These are phyloP conservation scores for Syzygium syzygioides DNA, from an alignment of 441 rosid genomes.

Conservation along the genomic window DNA sequence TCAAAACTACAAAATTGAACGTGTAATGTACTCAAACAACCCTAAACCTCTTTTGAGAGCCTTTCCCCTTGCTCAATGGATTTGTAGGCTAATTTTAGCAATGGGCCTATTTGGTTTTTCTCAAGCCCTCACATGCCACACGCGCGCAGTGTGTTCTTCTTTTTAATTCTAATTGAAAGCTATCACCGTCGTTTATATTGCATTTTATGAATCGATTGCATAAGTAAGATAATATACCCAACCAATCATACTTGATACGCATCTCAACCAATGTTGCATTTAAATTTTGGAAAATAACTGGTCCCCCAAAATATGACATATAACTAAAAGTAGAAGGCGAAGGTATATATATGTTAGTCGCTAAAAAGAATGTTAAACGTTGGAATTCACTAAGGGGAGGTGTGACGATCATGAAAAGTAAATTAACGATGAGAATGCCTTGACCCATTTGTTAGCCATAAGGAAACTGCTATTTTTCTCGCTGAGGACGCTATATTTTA, in stretches of 20 bases:
- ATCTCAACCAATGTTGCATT: neutral
- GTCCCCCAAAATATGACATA: neutral
- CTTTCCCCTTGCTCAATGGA: neutral
- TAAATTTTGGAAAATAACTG: fast-evolving
- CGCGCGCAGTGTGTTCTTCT: neutral
- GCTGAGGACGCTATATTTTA: neutral
- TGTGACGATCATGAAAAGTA: fast-evolving
- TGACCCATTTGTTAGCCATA: neutral
- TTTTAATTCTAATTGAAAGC: neutral
- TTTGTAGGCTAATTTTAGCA: neutral
- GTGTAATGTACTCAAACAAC: fast-evolving
- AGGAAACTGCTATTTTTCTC: neutral
- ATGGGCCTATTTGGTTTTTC: neutral
- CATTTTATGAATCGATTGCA: neutral
- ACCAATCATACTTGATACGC: neutral
- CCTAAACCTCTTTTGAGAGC: neutral
- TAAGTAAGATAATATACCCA: fast-evolving
- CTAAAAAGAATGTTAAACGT: neutral
- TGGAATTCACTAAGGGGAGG: neutral
- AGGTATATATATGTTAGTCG: fast-evolving
- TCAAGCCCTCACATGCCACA: neutral
- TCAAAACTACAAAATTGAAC: no score
- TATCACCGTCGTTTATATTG: neutral
- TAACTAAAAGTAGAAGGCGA: neutral
- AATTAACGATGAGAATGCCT: neutral